Base-by-base conservation (phyloP, 495 filamentous ascomycete species). In the Talaromyces thailandensis region DNA sequence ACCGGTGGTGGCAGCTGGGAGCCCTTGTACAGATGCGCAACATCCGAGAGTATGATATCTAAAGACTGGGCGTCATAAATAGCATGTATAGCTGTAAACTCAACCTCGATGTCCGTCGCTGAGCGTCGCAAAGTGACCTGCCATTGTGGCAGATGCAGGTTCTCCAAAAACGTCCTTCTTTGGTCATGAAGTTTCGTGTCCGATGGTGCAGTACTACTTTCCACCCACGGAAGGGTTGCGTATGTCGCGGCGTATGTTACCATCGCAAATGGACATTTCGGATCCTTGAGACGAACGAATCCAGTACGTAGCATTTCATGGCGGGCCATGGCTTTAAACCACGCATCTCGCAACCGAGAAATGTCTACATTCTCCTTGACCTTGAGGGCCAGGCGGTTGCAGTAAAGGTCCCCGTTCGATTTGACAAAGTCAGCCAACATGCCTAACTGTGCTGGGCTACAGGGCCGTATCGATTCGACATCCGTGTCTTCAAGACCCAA, bases 21-120 rank as follows among this genome's bases (percentile, higher is more conserved):
- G 14, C 69, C 72, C 35, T 68, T 64, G 60, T 81, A 79, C 23
- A 68, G 70, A 58, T 64, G 65, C 5, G 68, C 64, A 28, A 93
- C 70, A 63, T 88, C 84, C 1, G 75, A 65, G 3, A 92, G 75
- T 4, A 93, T 77, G 1, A 73, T 56, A 16, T 80, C 75, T 5
- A 96, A 72, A 16, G 88, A 87, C 35, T 83, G 77, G 0, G 88
- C 91, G 74, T 96, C 91, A 64, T 92, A 94, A 1, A 96, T 73
- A 3, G 88, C 88, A 72, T 96, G 91, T 58, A 91, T 85, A 5
- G 81, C 78, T 14, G 77, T 83, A 50, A 89, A 76, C 43, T 79
- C 68, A 11, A 88, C 62, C 0, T 68, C 60, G 12, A 53, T 62
- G 4, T 62, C 62, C 1, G 43, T 52, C 6, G 66, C 59, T 0